Percentiles rank a stretch among this genome's conserved stretches.
These are phyloP conservation scores for Trichoderma pleuroti DNA, from an alignment of 2,329 filamentous ascomycete species.

Conservation along the genomic window DNA sequence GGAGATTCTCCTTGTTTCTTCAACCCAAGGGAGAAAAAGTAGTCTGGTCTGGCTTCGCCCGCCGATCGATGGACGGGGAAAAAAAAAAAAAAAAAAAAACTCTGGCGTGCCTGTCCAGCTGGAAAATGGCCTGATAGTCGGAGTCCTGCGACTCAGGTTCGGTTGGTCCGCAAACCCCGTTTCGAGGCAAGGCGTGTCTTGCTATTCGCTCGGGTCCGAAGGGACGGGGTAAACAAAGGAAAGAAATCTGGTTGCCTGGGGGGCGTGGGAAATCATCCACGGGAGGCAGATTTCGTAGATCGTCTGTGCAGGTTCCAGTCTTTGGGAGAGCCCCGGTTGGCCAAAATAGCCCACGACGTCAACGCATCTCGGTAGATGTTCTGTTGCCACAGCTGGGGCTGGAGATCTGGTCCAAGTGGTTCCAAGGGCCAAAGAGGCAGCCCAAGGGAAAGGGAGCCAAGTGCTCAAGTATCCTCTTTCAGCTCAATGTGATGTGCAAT, in stretches of 20 bases:
- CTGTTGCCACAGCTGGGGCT: background rate
- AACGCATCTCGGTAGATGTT: background rate
- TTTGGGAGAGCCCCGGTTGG: background rate
- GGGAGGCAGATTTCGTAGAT: background rate
- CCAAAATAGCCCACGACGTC: background rate
- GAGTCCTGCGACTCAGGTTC: background rate
- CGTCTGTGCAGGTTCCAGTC: background rate
- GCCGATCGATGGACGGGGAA: background rate
- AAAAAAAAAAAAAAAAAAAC: no score
- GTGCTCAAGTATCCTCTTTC: background rate
- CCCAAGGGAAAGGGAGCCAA: background rate
- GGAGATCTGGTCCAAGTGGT: background rate
- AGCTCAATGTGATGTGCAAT: background rate
- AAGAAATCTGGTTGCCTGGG: background rate
- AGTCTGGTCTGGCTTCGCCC: background rate
- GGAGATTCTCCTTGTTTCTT: background rate
- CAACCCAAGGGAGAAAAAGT: background rate
- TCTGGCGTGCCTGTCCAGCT: background rate
- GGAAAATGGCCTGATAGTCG: background rate
- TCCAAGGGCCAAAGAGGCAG: background rate
- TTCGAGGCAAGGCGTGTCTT: background rate
- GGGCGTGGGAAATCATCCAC: background rate
- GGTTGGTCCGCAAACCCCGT: background rate
- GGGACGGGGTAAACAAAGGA: background rate
- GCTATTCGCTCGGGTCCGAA: background rate